These are phyloP conservation scores for Chrysoporthe cubensis DNA, from an alignment of 2,329 filamentous ascomycete species.

Conservation along the genomic window DNA sequence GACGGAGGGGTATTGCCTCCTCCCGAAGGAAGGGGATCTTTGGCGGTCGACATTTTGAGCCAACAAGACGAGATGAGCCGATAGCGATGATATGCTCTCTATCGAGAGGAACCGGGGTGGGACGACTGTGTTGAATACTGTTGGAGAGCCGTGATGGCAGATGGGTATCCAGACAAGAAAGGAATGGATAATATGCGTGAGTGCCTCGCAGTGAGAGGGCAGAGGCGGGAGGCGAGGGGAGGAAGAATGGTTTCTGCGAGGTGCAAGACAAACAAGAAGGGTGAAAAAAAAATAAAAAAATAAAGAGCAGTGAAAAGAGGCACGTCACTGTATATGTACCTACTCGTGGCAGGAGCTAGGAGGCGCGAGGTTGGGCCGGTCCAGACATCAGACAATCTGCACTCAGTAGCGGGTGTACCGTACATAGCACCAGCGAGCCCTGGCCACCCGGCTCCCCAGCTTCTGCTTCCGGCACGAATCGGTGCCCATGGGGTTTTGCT, in stretches of 20 bases:
- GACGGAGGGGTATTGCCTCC: background rate
- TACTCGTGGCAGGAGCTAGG: background rate
- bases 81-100: background rate
- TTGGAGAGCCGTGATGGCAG: background rate
- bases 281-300: background rate
- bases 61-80: background rate
- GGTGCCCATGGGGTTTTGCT: slow-evolving; percentile 1
- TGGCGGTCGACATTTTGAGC: slow-evolving; percentile 14
- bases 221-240: background rate
- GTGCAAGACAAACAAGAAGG: too few relatives aligned
- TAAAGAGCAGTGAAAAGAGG: background rate
- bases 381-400: background rate
- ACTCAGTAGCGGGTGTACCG: background rate
- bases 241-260: too few relatives aligned
- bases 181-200: background rate
- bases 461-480: background rate
- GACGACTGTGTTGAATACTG: background rate
- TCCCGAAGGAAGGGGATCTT: slow-evolving; percentile 8
- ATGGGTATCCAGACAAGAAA: background rate
- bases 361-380: background rate
- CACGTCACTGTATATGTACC: background rate
- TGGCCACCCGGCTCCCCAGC: background rate
- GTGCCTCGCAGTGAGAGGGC: background rate
- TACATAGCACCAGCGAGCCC: background rate
- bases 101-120: background rate